Evolutionary conservation across 2,329 filamentous ascomycete genomes (phyloP), one percentile per base, ranked within the genome.

Genomic region (Colletotrichum salicis): DNA sequence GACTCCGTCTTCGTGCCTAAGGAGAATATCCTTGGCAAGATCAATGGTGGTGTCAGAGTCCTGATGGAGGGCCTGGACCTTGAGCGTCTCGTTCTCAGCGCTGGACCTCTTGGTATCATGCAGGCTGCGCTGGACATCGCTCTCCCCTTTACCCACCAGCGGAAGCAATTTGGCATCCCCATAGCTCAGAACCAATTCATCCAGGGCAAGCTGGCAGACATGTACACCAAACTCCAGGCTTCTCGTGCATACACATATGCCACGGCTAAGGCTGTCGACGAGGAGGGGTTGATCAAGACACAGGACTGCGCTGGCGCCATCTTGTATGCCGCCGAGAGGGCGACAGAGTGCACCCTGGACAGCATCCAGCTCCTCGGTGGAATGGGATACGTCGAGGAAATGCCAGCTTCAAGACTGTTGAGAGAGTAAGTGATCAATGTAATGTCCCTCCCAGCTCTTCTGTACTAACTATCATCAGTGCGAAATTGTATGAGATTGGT

Each of bases 31-130:
- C 88, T 99, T 1, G 96, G 96, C 35, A 82, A 89, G 51, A 79
- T 97, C 70, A 93, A 97, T 84, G 90, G 89, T 64, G 96, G 96
- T 73, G 95, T 97, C 31, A 91, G 90, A 74, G 96, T 99, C 4
- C 87, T 99, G 41, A 98, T 99, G 96, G 94, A 97, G 80, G 96
- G 96, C 1, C 88, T 99, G 4, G 96, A 99, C 79, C 89, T 99
- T 41, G 96, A 99, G 83, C 90, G 96, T 13, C 88, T 99, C 3
- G 96, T 99, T 1, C 90, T 99, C 60, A 95, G 92, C 77, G 94
- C 96, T 22, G 96, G 96, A 0, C 95, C 96, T 0, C 83, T 99
- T 7, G 96, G 96, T 51, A 90, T 98, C 74, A 99, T 99, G 96
- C 94, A 97, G 86, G 93, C 95, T 6, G 88, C 92, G 5, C 88